Evolutionary conservation across 345 rosid genomes (phyloP).

Genomic region (Dipteronia sinensis): DNA sequence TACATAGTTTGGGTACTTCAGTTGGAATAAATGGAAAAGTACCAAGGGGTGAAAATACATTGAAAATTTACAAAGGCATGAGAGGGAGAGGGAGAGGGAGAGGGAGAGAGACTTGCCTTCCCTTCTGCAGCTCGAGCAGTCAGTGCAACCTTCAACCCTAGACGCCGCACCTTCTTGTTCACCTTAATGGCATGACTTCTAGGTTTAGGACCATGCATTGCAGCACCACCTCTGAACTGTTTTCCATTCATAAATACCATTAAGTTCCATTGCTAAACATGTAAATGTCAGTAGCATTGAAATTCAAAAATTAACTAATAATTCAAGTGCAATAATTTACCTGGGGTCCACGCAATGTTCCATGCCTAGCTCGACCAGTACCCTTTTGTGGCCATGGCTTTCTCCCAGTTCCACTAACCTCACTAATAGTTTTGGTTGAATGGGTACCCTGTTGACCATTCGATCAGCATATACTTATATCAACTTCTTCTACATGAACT

Average conservation of each 20-base stretch:
- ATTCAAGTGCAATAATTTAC: slow-evolving; percentile 34
- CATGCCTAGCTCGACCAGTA: slow-evolving; percentile 91
- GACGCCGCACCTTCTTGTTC: slow-evolving; percentile 88
- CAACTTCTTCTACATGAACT: slow-evolving; percentile 3
- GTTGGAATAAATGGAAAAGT: neutral
- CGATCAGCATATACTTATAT: slow-evolving; percentile 2
- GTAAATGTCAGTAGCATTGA: slow-evolving; percentile 13
- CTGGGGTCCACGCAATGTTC: slow-evolving; percentile 89
- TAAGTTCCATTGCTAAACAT: slow-evolving; percentile 15
- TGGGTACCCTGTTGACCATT: slow-evolving; percentile 70
- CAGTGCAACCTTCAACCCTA: slow-evolving; percentile 90
- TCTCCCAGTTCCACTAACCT: slow-evolving; percentile 95
- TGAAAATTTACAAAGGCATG: neutral
- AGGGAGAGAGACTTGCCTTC: slow-evolving; percentile 52
- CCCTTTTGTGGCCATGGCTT: slow-evolving; percentile 92
- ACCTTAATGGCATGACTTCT: slow-evolving; percentile 89
- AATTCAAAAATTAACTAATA: slow-evolving; percentile 1
- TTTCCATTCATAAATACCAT: slow-evolving; percentile 25
- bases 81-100: too few species aligned
- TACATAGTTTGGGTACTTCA: neutral
- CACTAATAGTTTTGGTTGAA: slow-evolving; percentile 91
- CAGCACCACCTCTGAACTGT: slow-evolving; percentile 92
- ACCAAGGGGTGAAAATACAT: neutral
- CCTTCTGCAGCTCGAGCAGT: slow-evolving; percentile 96
- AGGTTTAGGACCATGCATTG: slow-evolving; percentile 93